Conservation (phyloP, 768 basidiomycete genomes). For the Phlebiopsis gigantea region DNA sequence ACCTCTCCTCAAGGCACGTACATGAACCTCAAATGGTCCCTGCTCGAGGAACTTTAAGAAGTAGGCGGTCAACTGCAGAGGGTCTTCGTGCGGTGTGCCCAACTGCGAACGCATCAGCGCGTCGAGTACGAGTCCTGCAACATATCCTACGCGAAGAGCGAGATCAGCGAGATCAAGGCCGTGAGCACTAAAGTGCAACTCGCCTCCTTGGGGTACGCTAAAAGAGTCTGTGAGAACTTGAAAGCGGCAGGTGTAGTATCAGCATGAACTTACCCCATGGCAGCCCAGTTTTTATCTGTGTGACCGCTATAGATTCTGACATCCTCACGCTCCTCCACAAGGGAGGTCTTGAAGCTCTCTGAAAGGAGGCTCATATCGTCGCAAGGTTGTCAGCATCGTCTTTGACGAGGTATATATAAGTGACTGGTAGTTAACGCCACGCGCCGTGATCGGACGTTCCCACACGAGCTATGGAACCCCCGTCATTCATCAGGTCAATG, state of each 20-base stretch:
- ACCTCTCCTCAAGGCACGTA: conserved; percentile 47
- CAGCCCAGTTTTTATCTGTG: neutral
- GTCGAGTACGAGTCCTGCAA: conserved; percentile 48
- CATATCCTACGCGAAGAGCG: conserved; percentile 39
- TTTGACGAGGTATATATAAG: too few species aligned
- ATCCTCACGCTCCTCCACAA: neutral
- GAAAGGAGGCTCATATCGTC: neutral
- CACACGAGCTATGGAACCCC: too few species aligned
- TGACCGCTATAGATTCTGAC: neutral
- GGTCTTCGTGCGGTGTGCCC: conserved; percentile 42
- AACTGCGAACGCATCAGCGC: conserved; percentile 49
- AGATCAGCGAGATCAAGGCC: neutral
- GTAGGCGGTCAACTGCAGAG: conserved; percentile 55
- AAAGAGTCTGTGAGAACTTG: neutral
- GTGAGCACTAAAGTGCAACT: neutral
- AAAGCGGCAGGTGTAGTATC: neutral
- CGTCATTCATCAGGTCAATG: too few species aligned
- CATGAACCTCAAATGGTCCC: conserved; percentile 39
- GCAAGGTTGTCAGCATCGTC: neutral
- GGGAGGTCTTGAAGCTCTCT: neutral
- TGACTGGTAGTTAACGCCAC: too few species aligned
- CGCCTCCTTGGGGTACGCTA: neutral
- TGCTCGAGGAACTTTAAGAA: conserved; percentile 42
- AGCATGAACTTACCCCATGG: neutral
- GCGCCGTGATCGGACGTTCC: too few species aligned